A percentile compares a stretch with the other conserved stretches of the same genome.
Evolutionary conservation across 192 early-diverging fungal genomes (phyloP).

Genomic region (Powellomyces hirtus): DNA sequence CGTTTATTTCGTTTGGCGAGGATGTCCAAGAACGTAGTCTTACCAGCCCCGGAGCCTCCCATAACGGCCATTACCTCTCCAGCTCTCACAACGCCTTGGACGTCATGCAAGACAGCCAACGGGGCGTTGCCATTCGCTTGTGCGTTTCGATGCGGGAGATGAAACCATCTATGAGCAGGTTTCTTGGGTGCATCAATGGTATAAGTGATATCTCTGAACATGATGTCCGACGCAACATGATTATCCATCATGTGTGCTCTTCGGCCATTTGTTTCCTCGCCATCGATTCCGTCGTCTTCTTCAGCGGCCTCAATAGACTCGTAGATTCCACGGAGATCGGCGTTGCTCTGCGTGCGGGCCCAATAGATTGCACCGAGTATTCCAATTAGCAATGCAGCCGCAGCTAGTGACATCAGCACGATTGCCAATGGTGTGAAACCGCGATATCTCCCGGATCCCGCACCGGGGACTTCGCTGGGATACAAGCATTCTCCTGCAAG

Average conservation of each 20-base stretch:
- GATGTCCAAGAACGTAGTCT: slow-evolving; percentile 89
- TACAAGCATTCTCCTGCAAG: slow-evolving; percentile 84
- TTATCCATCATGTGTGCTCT: slow-evolving; percentile 58
- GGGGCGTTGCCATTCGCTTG: slow-evolving; percentile 2
- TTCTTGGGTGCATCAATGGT: slow-evolving; percentile 28
- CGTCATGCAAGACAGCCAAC: slow-evolving; percentile 56
- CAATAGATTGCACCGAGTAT: slow-evolving; percentile 31
- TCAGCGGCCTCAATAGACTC: neutral
- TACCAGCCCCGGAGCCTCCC: slow-evolving; percentile 88
- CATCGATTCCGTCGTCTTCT: neutral
- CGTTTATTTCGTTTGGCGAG: slow-evolving; percentile 77
- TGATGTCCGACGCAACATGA: slow-evolving; percentile 65
- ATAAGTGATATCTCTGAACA: slow-evolving; percentile 67
- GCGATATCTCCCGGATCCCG: slow-evolving; percentile 5
- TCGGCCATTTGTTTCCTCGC: slow-evolving; percentile 19
- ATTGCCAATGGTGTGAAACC: slow-evolving; percentile 44
- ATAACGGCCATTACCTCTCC: slow-evolving; percentile 92
- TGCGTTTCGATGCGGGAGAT: neutral
- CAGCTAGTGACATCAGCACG: slow-evolving; percentile 41
- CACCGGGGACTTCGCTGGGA: slow-evolving; percentile 74
- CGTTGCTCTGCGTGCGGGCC: slow-evolving; percentile 7
- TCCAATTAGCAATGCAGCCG: slow-evolving; percentile 36
- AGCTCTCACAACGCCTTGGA: slow-evolving; percentile 73
- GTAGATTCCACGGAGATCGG: neutral
- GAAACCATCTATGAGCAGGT: neutral